Base-by-base conservation (phyloP, 768 basidiomycete genomes). In the Russula sp. region DNA sequence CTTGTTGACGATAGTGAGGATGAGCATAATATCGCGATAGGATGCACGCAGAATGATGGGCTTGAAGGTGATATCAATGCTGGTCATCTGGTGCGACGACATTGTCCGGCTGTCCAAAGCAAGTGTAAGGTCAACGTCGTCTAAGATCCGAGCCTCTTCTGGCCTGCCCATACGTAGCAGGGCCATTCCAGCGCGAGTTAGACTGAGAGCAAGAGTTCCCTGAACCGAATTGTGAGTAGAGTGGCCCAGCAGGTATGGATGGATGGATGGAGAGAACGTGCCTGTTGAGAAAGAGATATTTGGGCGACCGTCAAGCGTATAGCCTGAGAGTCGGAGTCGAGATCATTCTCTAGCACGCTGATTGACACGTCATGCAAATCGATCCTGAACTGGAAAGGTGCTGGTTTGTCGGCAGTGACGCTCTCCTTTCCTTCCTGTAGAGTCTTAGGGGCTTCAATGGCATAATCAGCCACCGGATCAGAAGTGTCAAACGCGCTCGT, bases 1-100 rank as follows among this genome's bases (percentile, higher is more conserved):
- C 65, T 88, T 92, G 72, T 93, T 92, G 68, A 91, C 81, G 65
- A 96, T 95, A 4, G 85, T 77, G 51, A 82, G 86, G 67, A 98
- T 98, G 66, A 98, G 82, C 67, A 84, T 84, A 72, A 98, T 91
- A 71, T 99, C 97, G 20, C 92, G 84, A 70, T 94, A 94, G 0
- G 96, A 98, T n/a, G 93, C 93, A 31, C 97, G 84, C 73, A 99
- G 88, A 58, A 98, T 82, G 68, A 99, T 82, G 2, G 94, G 89
- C 64, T 91, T 88, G 31, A 85, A 76, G 18, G 81, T 78, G n/a
- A 94, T 71, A 71, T 97, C 94, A 62, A 98, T 87, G 69, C 80
- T 92, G 10, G 88, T 88, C 77, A 86, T 87, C 66, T 88, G 84
- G 56, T 89, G 85, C 13, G 75, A 79, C 0, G 83, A 80, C 37